Base-by-base conservation (phyloP, 1,284 basidiomycete genomes). In the Sporisorium scitamineum region DNA sequence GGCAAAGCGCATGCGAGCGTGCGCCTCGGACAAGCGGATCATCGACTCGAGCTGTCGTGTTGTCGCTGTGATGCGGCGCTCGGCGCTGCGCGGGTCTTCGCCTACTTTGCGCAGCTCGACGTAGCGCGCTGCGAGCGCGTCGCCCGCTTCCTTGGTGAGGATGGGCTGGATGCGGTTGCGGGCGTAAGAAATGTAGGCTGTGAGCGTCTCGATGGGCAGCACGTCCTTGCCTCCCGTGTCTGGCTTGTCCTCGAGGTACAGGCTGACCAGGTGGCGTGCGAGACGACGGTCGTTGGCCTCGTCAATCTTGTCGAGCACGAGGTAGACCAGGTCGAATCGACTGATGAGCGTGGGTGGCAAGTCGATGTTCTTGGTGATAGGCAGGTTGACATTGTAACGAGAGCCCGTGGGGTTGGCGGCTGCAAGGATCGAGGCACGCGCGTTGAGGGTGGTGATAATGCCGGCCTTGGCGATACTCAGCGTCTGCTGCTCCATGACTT, bases 401-500 rank as follows among this genome's bases (percentile, higher is more conserved):
- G 94, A 96, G 34, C 94, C 94, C 34, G 98, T 93, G 1, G 96
- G 96, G 86, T 99, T 99, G 42, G 96, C 96, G 9, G 95, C 96
- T 1, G 96, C 96, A 3, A 99, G 88, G 77, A 99, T 95, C 0
- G 97, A 99, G 0, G 96, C 98, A 37, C 97, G 90, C 0, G 97
- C 96, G 80, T 99, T 99, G 73, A 99, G 89, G 0, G 97, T 98
- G 0, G 96, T 99, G 85, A 98, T 99, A 83, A 99, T 99, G 11
- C 97, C 97, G 0, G 96, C 96, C 87, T 99, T 99, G n/a, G 97
- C 97, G 69, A 99, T 96, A 2, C 95, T 98, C 3, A 99, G 95
- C 0, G 96, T 99, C 92, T 99, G 96, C 91, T 99, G 96, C 90
- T 99, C 96, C 96, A 99, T 99, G 42, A 98, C 97, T 92, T 99